These are phyloP conservation scores for Huntiella savannae DNA, from an alignment of 2,329 filamentous ascomycete genomes.

Conservation along the genomic window DNA sequence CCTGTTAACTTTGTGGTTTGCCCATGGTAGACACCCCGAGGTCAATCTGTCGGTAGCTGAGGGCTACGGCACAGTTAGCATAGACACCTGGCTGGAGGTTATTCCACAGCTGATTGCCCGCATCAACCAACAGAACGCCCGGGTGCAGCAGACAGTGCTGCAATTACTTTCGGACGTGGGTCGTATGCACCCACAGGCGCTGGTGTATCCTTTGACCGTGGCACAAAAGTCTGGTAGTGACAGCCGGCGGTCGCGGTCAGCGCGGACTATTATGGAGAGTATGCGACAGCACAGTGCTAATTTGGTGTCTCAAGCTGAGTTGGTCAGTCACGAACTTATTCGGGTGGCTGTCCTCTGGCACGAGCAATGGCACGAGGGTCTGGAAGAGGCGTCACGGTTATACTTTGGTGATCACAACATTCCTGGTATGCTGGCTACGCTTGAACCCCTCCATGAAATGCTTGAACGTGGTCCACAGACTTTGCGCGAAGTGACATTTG, in stretches of 20 bases:
- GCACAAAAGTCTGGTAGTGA: slow-evolving; percentile 88
- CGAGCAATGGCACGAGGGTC: slow-evolving; percentile 93
- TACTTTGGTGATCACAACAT: slow-evolving; percentile 98
- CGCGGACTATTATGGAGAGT: slow-evolving; percentile 87
- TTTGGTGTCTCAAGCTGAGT: slow-evolving; percentile 84
- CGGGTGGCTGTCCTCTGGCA: slow-evolving; percentile 96
- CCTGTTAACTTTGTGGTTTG: slow-evolving; percentile 88
- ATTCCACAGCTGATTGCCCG: slow-evolving; percentile 93
- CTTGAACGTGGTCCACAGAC: slow-evolving; percentile 85
- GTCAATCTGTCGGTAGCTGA: slow-evolving; percentile 80
- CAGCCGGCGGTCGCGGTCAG: slow-evolving; percentile 66
- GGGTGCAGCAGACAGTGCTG: slow-evolving; percentile 79
- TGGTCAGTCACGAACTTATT: slow-evolving; percentile 91
- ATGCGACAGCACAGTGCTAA: slow-evolving; percentile 89
- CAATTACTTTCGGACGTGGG: slow-evolving; percentile 84
- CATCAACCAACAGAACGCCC: slow-evolving; percentile 85
- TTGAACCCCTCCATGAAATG: slow-evolving; percentile 79
- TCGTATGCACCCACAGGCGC: slow-evolving; percentile 79
- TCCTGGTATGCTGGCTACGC: slow-evolving; percentile 84
- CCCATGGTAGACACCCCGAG: slow-evolving; percentile 61
- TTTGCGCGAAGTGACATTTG: slow-evolving; percentile 86
- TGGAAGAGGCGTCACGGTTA: slow-evolving; percentile 87
- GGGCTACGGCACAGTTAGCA: slow-evolving; percentile 76
- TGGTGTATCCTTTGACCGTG: slow-evolving; percentile 93
- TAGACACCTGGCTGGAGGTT: slow-evolving; percentile 97